phyloP scores from a whole-genome alignment of 2,329 filamentous ascomycete genomes.

The Talaromyces sp. region DNA sequence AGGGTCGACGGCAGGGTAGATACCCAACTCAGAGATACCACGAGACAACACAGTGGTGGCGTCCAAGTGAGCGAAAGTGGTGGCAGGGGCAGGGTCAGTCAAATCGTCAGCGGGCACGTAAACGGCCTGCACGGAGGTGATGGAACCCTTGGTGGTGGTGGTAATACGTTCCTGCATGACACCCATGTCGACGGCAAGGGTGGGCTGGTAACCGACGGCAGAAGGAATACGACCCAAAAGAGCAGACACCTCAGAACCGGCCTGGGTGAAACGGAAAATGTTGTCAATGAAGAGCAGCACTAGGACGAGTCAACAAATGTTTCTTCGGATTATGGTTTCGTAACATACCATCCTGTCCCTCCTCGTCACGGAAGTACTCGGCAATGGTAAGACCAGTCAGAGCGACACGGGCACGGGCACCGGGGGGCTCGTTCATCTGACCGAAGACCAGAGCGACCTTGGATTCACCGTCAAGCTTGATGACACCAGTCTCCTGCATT shows the following conservation, averaged over 20 bases:
- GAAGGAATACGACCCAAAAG: constrained; percentile 99
- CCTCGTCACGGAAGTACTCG: constrained; percentile 76
- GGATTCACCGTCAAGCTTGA: constrained; percentile 97
- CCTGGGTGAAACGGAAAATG: constrained; percentile 99
- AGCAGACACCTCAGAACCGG: constrained; percentile 99
- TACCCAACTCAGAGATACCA: constrained; percentile 99
- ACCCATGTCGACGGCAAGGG: constrained; percentile 98
- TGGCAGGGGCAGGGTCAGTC: constrained; percentile 98
- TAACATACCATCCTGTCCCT: constrained; percentile 76
- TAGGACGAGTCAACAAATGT: constrained; percentile 25
- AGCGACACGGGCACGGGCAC: constrained; percentile 98
- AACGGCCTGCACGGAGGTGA: constrained; percentile 99
- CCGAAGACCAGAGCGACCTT: constrained; percentile 99
- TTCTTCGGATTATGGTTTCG: constrained; percentile 13
- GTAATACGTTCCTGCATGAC: constrained; percentile 99
- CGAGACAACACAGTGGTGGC: constrained; percentile 99
- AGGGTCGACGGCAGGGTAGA: constrained; percentile 99
- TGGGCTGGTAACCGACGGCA: constrained; percentile 99
- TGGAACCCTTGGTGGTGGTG: constrained; percentile 98
- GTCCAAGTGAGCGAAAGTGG: constrained; percentile 99
- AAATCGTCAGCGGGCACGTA: constrained; percentile 99
- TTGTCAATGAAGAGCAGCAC: constrained; percentile 99
- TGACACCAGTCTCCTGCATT: constrained; percentile 99
- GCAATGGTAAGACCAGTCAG: constrained; percentile 69
- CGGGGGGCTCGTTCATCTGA: constrained; percentile 99